Base-by-base conservation (phyloP, 1,284 basidiomycete species). In the Pseudozyma thailandica region DNA sequence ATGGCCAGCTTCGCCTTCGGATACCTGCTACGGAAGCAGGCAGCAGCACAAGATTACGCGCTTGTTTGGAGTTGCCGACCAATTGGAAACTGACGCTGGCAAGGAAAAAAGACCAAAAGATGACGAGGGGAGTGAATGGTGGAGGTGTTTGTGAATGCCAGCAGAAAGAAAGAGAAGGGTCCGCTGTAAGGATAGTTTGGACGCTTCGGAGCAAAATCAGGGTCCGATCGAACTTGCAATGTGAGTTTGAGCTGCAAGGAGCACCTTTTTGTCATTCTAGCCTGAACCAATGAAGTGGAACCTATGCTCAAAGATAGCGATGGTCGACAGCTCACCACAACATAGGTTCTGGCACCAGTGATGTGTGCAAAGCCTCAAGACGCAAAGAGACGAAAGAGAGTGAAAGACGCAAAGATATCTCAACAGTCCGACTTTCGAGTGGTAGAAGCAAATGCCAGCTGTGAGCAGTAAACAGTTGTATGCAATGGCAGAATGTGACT, bases 171-270 rank as follows among this genome's bases (percentile, higher is more conserved):
- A 42, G 2, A 51, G 30, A 20, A 23, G 28, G 16, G n/a, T 47
- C 30, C n/a, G 18, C 33, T 56, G 28, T 21, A 18, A 23, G 18
- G 47, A 28, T 42, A 43, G 33, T 53, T 54, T 50, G 12, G 35
- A 37, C 50, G 43, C 47, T 55, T 65, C 62, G 62, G 62, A 28
- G 55, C 50, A 9, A 10, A 47, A 54, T 59, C 42, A 65, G 62
- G 62, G 55, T 65, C 55, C 62, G 62, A 65, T 44, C 15, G 48
- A 43, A 26, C 23, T n/a, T 59, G 62, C 62, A 58, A 51, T 33
- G n/a, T n/a, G n/a, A 16, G 21, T 20, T 31, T 18, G 28, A 33
- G 4, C 12, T 37, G 44, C 18, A 31, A 15, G 13, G 44, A 46
- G 26, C 26, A 18, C 28, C 33, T 35, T 41, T 10, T 41, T 41